A percentile compares a stretch with the other conserved stretches of the same genome.
phyloP scores from a whole-genome alignment of 768 basidiomycete genomes.

The Lactarius tabidus region DNA sequence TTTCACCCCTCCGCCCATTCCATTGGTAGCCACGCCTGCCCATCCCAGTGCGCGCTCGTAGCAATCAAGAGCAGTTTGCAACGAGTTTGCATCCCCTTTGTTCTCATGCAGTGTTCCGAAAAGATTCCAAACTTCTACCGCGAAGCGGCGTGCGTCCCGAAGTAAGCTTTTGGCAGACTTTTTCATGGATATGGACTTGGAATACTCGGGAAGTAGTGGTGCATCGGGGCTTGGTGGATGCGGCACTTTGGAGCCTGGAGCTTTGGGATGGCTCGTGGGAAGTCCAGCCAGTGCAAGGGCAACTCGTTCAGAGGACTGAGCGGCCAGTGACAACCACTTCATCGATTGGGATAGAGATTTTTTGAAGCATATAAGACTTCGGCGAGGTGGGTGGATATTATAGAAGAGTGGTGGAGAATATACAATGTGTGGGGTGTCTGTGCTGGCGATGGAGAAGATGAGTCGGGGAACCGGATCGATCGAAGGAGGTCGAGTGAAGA shows the following conservation, averaged over 20 bases:
- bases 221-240: constrained; percentile 39
- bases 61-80: constrained; percentile 50
- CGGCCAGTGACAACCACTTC: constrained; percentile 55
- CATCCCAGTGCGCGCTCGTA: constrained; percentile 68
- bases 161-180: constrained; percentile 55
- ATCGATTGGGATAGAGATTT: constrained; percentile 45
- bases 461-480: constrained; percentile 45
- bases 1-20: constrained; percentile 35
- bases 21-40: constrained; percentile 47
- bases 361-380: constrained; percentile 59
- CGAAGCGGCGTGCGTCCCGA: constrained; percentile 64
- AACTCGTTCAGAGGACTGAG: constrained; percentile 64
- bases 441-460: constrained; percentile 46
- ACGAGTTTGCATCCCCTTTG: constrained; percentile 29
- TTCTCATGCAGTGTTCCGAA: constrained; percentile 62
- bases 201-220: constrained; percentile 43
- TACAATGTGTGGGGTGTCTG: constrained; percentile 61
- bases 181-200: constrained; percentile 46
- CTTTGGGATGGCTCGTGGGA: constrained; percentile 35
- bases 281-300: constrained; percentile 49
- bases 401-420: constrained; percentile 68
- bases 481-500: constrained; percentile 51
- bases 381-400: constrained; percentile 67
- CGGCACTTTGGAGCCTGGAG: constrained; percentile 34
- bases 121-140: constrained; percentile 73